Evolutionary conservation across 805 yeast species (phyloP).

Genomic region (Aciculoconidium aculeatum): DNA sequence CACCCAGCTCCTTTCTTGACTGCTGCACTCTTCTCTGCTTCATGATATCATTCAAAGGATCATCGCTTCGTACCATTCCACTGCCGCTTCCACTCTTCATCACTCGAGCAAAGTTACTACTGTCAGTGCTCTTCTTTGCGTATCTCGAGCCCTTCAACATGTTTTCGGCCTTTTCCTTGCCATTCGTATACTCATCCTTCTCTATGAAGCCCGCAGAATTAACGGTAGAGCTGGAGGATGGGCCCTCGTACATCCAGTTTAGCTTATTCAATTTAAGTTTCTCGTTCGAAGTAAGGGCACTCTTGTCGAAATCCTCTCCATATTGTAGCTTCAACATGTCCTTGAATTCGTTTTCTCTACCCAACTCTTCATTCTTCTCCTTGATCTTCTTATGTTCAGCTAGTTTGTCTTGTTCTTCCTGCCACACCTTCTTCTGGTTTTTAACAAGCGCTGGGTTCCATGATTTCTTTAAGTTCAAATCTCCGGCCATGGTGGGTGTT

Average conservation of each 20-base stretch:
- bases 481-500: constrained; percentile 48
- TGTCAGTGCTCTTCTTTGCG: constrained; percentile 3
- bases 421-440: constrained; percentile 83
- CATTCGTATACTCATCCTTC: constrained; percentile 26
- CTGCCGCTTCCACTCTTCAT: constrained; percentile 13
- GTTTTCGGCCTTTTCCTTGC: constrained; percentile 41
- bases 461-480: constrained; percentile 84
- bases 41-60: constrained; percentile 46
- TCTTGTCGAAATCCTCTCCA: constrained; percentile 30
- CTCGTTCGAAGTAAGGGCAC: constrained; percentile 13
- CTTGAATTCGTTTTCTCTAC: constrained; percentile 53
- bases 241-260: constrained; percentile 82
- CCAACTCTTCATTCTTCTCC: constrained; percentile 58
- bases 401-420: constrained; percentile 69
- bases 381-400: constrained; percentile 62
- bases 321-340: constrained; percentile 47
- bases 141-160: constrained; percentile 40
- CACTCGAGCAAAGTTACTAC: constrained; percentile 8
- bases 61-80: constrained; percentile 29
- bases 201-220: constrained; percentile 35
- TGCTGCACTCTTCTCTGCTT: constrained; percentile 9
- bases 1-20: background rate
- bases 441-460: constrained; percentile 91
- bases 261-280: constrained; percentile 43
- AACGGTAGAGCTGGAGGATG: constrained; percentile 22